Conservation (phyloP, 2,329 filamentous ascomycete species). For the Seiridium unicorne region DNA sequence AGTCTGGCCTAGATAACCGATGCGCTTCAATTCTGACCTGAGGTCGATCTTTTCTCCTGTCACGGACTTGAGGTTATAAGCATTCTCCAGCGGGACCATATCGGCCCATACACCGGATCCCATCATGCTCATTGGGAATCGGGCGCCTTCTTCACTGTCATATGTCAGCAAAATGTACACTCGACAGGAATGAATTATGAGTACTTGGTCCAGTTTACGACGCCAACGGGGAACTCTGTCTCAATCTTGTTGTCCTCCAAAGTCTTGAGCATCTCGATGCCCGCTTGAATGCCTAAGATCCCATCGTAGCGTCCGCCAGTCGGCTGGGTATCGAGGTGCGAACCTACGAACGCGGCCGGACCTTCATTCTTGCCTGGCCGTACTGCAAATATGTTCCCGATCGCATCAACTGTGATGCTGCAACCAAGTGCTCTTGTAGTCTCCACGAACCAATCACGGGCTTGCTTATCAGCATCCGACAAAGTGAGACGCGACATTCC, state of each 20-base stretch:
- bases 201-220: conserved; percentile 75
- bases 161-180: neutral
- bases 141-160: conserved; percentile 72
- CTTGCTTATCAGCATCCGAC: conserved; percentile 68
- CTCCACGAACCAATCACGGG: conserved; percentile 72
- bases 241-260: conserved; percentile 66
- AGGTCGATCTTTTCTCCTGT: conserved; percentile 59
- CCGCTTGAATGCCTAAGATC: conserved; percentile 71
- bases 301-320: conserved; percentile 71
- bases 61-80: conserved; percentile 62
- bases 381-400: conserved; percentile 80
- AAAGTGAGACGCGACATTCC: conserved; percentile 77
- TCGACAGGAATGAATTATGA: neutral
- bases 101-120: conserved; percentile 76
- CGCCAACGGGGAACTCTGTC: conserved; percentile 69
- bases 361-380: conserved; percentile 59
- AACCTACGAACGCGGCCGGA: conserved; percentile 67
- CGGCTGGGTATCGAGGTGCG: conserved; percentile 66
- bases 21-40: conserved; percentile 67
- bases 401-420: conserved; percentile 65
- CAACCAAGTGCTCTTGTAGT: conserved; percentile 65
- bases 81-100: conserved; percentile 58
- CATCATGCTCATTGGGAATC: conserved; percentile 74
- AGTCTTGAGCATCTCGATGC: conserved; percentile 68
- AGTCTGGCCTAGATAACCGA: conserved; percentile 64